Evolutionary conservation across 179 eudicot genomes (phyloP).

Genomic region (Silene coronaria): DNA sequence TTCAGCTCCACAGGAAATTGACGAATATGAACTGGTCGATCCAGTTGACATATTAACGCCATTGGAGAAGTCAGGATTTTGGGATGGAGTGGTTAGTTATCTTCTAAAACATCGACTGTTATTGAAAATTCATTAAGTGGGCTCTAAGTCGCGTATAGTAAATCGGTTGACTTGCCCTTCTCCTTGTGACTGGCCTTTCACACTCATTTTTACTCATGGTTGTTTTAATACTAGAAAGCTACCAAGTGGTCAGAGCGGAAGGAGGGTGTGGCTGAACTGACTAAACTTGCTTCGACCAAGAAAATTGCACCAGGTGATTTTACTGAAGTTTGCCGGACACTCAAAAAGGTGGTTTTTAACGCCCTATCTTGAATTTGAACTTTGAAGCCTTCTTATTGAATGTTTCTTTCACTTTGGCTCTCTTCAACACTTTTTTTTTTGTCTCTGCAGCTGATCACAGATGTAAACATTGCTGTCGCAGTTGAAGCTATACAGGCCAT

Average conservation of each 20-base stretch:
- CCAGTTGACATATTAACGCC: slow-evolving; percentile 97
- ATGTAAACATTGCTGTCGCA: slow-evolving; percentile 91
- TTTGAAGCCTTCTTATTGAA: background rate
- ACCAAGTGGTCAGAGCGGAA: slow-evolving; percentile 98
- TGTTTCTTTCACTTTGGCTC: background rate
- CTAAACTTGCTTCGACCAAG: slow-evolving; percentile 94
- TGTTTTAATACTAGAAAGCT: slow-evolving; percentile 62
- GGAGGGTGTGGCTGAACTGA: slow-evolving; percentile 92
- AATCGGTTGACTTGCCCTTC: background rate
- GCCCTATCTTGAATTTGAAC: background rate
- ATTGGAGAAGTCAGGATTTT: slow-evolving; percentile 92
- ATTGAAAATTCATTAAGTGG: background rate
- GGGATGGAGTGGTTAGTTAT: slow-evolving; percentile 92
- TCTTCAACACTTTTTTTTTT: background rate
- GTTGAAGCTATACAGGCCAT: slow-evolving; percentile 97
- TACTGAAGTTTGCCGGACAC: slow-evolving; percentile 81
- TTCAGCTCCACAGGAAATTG: slow-evolving; percentile 89
- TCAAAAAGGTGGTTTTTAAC: slow-evolving; percentile 61
- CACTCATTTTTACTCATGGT: slow-evolving; percentile 20
- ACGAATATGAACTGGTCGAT: slow-evolving; percentile 95
- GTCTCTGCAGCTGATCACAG: slow-evolving; percentile 73
- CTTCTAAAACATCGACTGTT: slow-evolving; percentile 1
- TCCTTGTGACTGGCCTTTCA: background rate
- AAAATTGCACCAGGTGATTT: slow-evolving; percentile 97
- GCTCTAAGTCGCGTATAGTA: background rate